Conservation (phyloP, 176 grass and related monocot species). For the Bromus sterilis region DNA sequence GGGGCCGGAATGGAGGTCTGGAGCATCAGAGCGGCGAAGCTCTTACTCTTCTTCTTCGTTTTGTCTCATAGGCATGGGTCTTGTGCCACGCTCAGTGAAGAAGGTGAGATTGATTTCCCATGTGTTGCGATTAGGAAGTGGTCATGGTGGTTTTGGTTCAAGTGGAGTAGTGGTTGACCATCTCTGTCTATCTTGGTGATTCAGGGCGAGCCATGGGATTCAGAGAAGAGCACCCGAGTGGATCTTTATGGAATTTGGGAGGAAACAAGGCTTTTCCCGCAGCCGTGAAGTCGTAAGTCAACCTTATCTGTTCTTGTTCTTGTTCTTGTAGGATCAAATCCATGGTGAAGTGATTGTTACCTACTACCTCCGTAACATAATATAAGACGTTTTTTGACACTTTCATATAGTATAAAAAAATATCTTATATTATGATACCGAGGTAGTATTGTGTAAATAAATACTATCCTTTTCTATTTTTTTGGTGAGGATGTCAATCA, state of each 20-base stretch:
- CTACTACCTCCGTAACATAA: no score
- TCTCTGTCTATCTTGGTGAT: background rate
- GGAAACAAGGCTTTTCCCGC: background rate
- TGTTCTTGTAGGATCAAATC: background rate
- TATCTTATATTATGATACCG: no score
- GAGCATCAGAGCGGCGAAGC: background rate
- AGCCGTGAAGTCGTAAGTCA: constrained; percentile 46
- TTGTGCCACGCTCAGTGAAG: constrained; percentile 12
- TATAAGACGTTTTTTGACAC: no score
- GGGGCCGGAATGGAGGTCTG: constrained; percentile 30
- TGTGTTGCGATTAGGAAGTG: background rate
- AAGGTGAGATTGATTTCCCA: constrained; percentile 16
- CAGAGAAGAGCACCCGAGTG: constrained; percentile 8
- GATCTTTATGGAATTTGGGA: constrained; percentile 38
- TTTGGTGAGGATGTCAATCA: background rate
- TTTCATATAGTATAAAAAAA: no score
- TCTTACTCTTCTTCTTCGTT: constrained; percentile 8
- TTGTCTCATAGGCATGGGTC: constrained; percentile 8
- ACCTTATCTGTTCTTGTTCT: background rate
- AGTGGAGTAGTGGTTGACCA: background rate
- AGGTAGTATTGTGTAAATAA: background rate
- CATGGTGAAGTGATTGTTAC: background rate
- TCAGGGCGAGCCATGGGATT: constrained; percentile 30
- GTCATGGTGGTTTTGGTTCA: background rate
- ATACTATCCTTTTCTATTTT: background rate